Percentiles rank a stretch among this genome's conserved stretches.
phyloP scores from a whole-genome alignment of 2,329 filamentous ascomycete genomes.

The Aschersonia sp. region DNA sequence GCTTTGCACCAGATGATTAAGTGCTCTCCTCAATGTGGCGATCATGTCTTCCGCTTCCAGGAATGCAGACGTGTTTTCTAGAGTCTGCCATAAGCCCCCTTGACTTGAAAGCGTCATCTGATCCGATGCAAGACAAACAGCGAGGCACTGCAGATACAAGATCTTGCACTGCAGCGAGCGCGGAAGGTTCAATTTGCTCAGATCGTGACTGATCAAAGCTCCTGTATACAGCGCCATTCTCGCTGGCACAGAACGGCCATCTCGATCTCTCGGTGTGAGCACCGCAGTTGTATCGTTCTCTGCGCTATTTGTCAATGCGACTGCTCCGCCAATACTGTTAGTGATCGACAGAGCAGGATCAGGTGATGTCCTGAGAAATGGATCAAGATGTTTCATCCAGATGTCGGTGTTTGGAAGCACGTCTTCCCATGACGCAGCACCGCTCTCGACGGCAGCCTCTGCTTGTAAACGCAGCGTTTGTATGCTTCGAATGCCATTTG shows the following conservation, averaged over 20 bases:
- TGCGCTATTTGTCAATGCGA: conserved; percentile 35
- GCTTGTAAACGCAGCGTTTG: conserved; percentile 37
- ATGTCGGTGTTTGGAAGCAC: conserved; percentile 48
- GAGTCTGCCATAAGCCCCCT: conserved; percentile 30
- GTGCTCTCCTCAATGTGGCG: conserved; percentile 20
- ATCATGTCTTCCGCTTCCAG: conserved; percentile 28
- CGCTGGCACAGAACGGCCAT: conserved; percentile 57
- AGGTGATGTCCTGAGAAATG: conserved; percentile 34
- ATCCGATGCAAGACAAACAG: conserved; percentile 36
- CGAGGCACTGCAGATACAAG: conserved; percentile 35
- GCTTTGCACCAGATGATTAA: conserved; percentile 19
- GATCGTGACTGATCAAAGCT: conserved; percentile 34
- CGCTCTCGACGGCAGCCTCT: conserved; percentile 15
- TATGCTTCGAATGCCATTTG: conserved; percentile 20
- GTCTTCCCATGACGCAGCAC: conserved; percentile 18
- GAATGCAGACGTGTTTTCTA: conserved; percentile 20
- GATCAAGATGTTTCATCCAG: conserved; percentile 51
- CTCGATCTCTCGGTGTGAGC: conserved; percentile 41
- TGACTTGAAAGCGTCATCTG: conserved; percentile 31
- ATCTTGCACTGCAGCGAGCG: conserved; percentile 31
- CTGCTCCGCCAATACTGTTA: conserved; percentile 54
- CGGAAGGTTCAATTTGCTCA: conserved; percentile 24
- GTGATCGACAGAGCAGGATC: conserved; percentile 58
- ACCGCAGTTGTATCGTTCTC: not conserved
- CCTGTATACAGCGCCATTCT: conserved; percentile 61